A percentile compares a stretch with the other conserved stretches of the same genome.
phyloP scores from a whole-genome alignment of 257 asterid genomes.

The Gynochthodes officinalis region DNA sequence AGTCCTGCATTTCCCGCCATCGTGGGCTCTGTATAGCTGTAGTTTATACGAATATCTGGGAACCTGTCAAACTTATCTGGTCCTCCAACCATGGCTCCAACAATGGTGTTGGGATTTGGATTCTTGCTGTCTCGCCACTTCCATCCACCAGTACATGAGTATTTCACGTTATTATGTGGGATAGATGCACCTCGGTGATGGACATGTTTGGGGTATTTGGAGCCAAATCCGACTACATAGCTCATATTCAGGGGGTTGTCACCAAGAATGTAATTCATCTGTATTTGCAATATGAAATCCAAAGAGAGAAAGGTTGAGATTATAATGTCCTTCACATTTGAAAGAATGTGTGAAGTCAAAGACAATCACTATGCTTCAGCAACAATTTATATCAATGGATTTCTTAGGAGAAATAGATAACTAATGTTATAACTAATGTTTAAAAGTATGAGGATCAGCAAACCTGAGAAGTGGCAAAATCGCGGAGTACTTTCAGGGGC shows the following conservation, averaged over 20 bases:
- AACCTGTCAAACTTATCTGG: slow-evolving; percentile 74
- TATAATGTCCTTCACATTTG: background rate
- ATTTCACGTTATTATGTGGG: slow-evolving; percentile 43
- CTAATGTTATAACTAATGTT: too few species aligned
- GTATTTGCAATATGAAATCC: slow-evolving; percentile 9
- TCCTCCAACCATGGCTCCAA: slow-evolving; percentile 90
- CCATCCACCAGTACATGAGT: slow-evolving; percentile 78
- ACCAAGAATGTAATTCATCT: slow-evolving; percentile 72
- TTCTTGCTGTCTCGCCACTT: slow-evolving; percentile 57
- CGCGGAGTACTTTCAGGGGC: slow-evolving; percentile 34
- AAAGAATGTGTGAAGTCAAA: background rate
- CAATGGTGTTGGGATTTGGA: slow-evolving; percentile 60
- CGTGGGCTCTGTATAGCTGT: slow-evolving; percentile 84
- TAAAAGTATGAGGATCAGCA: background rate
- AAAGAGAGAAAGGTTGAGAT: background rate
- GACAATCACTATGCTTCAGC: too few species aligned
- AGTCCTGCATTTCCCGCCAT: slow-evolving; percentile 89
- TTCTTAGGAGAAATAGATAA: too few species aligned
- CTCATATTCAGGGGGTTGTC: slow-evolving; percentile 73
- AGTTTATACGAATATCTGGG: slow-evolving; percentile 53
- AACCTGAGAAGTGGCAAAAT: slow-evolving; percentile 80
- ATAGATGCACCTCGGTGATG: slow-evolving; percentile 94
- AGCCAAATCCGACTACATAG: slow-evolving; percentile 73
- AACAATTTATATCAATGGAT: background rate
- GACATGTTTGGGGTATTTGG: slow-evolving; percentile 58